Percentiles rank a stretch among this genome's conserved stretches.
Evolutionary conservation across 306 rosid species (phyloP).

Genomic region (Glycine tomentella): DNA sequence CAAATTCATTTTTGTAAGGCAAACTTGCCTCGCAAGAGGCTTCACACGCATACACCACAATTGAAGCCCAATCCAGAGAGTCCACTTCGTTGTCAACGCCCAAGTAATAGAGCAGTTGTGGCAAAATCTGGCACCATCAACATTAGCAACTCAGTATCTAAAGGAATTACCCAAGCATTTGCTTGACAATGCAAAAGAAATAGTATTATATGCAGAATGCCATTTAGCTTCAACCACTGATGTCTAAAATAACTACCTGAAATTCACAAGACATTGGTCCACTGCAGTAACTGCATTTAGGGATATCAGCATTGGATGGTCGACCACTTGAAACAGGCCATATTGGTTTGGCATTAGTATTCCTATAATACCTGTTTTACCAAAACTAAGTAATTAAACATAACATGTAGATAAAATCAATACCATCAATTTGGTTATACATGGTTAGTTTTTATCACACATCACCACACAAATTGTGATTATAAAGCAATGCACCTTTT

Average conservation of each 20-base stretch:
- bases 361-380: conserved; percentile 2
- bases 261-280: conserved; percentile 24
- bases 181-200: not conserved
- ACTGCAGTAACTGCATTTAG: conserved; percentile 2
- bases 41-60: conserved; percentile 13
- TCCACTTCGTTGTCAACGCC: conserved; percentile 12
- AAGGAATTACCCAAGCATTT: not conserved
- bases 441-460: too few species aligned
- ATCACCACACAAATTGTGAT: too few species aligned
- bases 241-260: conserved; percentile 12
- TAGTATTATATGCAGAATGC: not conserved
- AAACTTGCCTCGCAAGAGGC: conserved; percentile 4
- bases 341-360: not conserved
- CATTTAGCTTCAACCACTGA: not conserved
- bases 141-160: not conserved
- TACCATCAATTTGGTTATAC: too few species aligned
- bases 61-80: conserved; percentile 28
- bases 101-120: conserved; percentile 1
- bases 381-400: not conserved
- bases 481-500: too few species aligned
- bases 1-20: conserved; percentile 5
- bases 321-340: conserved; percentile 25
- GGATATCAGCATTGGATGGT: conserved; percentile 18
- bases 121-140: not conserved
- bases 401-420: too few species aligned